phyloP scores from a whole-genome alignment of 2,329 filamentous ascomycete species.

The Didymella pinodella region DNA sequence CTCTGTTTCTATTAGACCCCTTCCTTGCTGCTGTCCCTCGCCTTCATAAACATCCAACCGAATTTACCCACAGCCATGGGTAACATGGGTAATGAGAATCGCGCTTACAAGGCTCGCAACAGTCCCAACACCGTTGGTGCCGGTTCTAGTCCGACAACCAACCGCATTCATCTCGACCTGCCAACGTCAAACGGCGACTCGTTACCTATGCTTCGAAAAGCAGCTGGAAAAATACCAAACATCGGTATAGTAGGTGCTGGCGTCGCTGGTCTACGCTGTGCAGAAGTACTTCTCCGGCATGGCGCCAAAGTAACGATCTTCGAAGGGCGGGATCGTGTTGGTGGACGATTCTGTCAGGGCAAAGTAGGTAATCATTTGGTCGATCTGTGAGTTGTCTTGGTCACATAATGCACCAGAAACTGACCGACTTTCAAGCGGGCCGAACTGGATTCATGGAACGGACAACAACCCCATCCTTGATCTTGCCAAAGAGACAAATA shows the following conservation, averaged over 20 bases:
- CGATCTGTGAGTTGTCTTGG: slow-evolving; percentile 60
- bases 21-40: background rate
- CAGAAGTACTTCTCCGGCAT: slow-evolving; percentile 70
- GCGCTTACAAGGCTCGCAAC: slow-evolving; percentile 36
- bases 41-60: background rate
- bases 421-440: slow-evolving; percentile 61
- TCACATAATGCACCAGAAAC: background rate
- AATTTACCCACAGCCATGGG: slow-evolving; percentile 22
- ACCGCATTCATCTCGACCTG: slow-evolving; percentile 47
- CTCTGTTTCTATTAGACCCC: background rate
- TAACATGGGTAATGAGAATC: slow-evolving; percentile 37
- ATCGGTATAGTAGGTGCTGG: slow-evolving; percentile 75
- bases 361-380: slow-evolving; percentile 59
- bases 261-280: slow-evolving; percentile 73
- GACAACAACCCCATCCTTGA: slow-evolving; percentile 74
- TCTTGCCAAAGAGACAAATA: slow-evolving; percentile 69
- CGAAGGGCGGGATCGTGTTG: slow-evolving; percentile 72
- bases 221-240: slow-evolving; percentile 56
- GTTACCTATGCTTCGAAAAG: slow-evolving; percentile 43
- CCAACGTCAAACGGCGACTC: slow-evolving; percentile 35
- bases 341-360: slow-evolving; percentile 67
- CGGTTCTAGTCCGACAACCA: slow-evolving; percentile 9
- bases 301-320: slow-evolving; percentile 74
- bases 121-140: slow-evolving; percentile 29
- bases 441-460: slow-evolving; percentile 84